Base-by-base conservation (phyloP, 2,329 filamentous ascomycete genomes). In the Xylaria sp. region DNA sequence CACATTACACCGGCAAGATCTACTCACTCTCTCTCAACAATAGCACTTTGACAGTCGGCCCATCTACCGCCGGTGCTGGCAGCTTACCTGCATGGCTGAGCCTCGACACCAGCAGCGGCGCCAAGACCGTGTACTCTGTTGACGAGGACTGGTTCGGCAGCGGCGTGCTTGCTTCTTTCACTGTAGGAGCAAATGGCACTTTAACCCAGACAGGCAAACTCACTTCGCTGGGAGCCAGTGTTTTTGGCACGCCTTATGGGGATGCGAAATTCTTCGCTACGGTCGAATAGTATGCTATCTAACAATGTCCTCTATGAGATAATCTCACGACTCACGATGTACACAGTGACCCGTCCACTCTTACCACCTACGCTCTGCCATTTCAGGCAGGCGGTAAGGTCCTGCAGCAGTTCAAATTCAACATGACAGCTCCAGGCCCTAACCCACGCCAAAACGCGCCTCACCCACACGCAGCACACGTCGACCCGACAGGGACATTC, bases 381-480 rank as follows among this genome's bases (percentile, higher is more conserved):
- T 74, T 83, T 13, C 70, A 71, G 9, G 60, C 69, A 6, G 71
- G 70, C 54, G 75, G 77, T 3, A 71, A 75, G 36, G 70, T 80
- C 15, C 61, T 81, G 3, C 79, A 84, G 68, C 79, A 78, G 67
- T 71, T 82, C 58, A 77, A 79, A 46, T 85, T 82, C 76, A 82
- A 80, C 69, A 80, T 84, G 79, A 69, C 79, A 2, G 72, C 74
- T 9, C 80, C 80, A 0, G 85, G 86, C 0, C 80, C 85, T 12
- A 79, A 81, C 55, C 78, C 83, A 4, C 83, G 87, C n/a, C 87
- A 89, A 75, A 83, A 88, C 66, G 82, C 81, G 5, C 81, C 86
- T 6, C 87, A 89, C 72, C 86, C 86, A 8, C 87, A 89, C 77
- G 82, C 85, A 20, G 82, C 82, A 5, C 81, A 86, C 72, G 77